These are phyloP conservation scores for Protostelium mycophagum DNA, from an alignment of 78 protist genomes.

Conservation along the genomic window DNA sequence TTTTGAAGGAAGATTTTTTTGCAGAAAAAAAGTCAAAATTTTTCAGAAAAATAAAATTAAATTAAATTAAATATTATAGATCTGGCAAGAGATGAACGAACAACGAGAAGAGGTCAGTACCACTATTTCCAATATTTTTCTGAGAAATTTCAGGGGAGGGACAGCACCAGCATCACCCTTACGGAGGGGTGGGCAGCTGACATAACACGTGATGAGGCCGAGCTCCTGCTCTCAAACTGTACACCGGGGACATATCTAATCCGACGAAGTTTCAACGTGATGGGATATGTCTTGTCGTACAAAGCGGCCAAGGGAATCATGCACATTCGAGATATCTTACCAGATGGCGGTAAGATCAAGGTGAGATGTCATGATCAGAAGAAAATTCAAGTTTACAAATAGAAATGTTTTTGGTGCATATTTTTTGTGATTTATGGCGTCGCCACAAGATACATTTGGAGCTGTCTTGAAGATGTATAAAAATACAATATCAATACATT, in stretches of 20 bases:
- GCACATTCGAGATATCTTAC: not conserved
- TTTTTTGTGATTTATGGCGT: too few species aligned
- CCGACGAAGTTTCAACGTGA: not conserved
- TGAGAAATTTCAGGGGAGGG: too few species aligned
- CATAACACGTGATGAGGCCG: not conserved
- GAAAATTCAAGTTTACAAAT: too few species aligned
- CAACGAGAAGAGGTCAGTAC: not conserved
- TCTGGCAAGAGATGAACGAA: not conserved
- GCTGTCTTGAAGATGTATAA: too few species aligned
- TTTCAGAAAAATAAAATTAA: too few species aligned
- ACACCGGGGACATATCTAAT: not conserved
- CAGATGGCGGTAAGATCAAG: not conserved
- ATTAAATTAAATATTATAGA: too few species aligned
- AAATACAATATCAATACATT: too few species aligned
- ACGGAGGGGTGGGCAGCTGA: not conserved
- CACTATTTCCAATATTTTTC: too few species aligned
- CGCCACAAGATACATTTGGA: too few species aligned
- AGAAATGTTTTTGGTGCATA: too few species aligned
- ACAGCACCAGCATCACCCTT: not conserved
- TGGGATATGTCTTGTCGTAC: not conserved
- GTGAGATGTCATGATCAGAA: not conserved
- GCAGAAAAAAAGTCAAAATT: too few species aligned
- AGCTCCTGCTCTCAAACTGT: not conserved
- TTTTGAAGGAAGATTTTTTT: too few species aligned
- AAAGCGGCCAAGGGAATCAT: not conserved